A percentile compares a stretch with the other conserved stretches of the same genome.
These are phyloP conservation scores for Rhodotorula sp. DNA, from an alignment of 1,284 basidiomycete genomes.

Conservation along the genomic window DNA sequence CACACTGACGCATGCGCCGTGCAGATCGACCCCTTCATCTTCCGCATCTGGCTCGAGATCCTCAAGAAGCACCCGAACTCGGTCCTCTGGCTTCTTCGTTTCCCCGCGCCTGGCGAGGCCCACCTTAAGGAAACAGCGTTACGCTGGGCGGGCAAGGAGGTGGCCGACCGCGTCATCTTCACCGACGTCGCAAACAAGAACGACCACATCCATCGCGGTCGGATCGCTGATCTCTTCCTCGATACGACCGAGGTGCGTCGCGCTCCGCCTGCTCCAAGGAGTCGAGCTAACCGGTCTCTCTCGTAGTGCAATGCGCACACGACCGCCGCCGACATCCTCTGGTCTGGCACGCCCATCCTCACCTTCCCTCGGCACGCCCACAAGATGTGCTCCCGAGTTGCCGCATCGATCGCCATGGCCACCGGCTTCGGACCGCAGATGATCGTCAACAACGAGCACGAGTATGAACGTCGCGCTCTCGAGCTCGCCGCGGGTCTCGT, in stretches of 20 bases:
- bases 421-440: constrained; percentile 60
- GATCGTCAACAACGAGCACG: constrained; percentile 55
- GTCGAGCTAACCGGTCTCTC: not conserved
- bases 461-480: constrained; percentile 60
- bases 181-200: constrained; percentile 61
- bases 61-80: constrained; percentile 57
- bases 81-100: constrained; percentile 63
- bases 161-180: constrained; percentile 59
- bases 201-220: constrained; percentile 57
- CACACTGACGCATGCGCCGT: not conserved
- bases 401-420: constrained; percentile 59
- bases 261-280: not conserved
- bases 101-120: constrained; percentile 59
- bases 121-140: constrained; percentile 57
- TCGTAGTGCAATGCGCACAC: constrained; percentile 62
- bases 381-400: constrained; percentile 64
- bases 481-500: constrained; percentile 52
- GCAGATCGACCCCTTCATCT: constrained; percentile 59
- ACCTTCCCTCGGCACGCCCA: constrained; percentile 59
- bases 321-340: constrained; percentile 61
- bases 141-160: constrained; percentile 58
- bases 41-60: constrained; percentile 60
- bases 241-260: constrained; percentile 59
- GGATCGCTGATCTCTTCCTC: constrained; percentile 62
- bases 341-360: constrained; percentile 62